phyloP scores from a whole-genome alignment of 768 basidiomycete genomes.

The Naganishia friedmannii region DNA sequence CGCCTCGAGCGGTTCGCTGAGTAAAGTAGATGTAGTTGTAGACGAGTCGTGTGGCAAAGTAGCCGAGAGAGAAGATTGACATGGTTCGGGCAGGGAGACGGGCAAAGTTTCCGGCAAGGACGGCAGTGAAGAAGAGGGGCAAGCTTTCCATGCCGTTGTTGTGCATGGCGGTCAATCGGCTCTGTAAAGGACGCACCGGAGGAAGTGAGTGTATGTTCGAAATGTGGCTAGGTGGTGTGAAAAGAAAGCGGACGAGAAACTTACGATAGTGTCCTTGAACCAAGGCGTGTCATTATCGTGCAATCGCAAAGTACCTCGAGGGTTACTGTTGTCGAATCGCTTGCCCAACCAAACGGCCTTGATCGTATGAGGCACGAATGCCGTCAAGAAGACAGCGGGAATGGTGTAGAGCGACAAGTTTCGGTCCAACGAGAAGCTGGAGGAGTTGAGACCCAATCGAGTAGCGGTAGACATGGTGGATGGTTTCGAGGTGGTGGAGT shows the following conservation, averaged over 20 bases:
- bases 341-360: constrained; percentile 29
- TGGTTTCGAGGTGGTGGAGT: not conserved
- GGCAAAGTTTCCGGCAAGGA: constrained; percentile 32
- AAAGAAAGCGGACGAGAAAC: not conserved
- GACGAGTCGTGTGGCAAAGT: constrained; percentile 27
- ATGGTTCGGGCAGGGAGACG: constrained; percentile 29
- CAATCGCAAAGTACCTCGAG: constrained; percentile 12
- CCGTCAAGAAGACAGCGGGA: constrained; percentile 29
- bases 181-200: not conserved
- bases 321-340: constrained; percentile 28
- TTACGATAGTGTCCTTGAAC: constrained; percentile 30
- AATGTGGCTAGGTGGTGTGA: not conserved
- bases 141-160: constrained; percentile 29
- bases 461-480: constrained; percentile 30
- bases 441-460: constrained; percentile 28
- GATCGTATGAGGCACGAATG: constrained; percentile 29
- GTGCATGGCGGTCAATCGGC: constrained; percentile 30
- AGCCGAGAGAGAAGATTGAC: constrained; percentile 29
- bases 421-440: constrained; percentile 29
- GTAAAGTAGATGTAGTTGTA: constrained; percentile 32
- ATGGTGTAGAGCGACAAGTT: constrained; percentile 32
- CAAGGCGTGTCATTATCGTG: constrained; percentile 15
- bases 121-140: constrained; percentile 31
- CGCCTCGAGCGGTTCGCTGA: not conserved
- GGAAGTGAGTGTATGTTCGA: not conserved